phyloP scores from a whole-genome alignment of 2,329 filamentous ascomycete species.

The Cercospora janseana region DNA sequence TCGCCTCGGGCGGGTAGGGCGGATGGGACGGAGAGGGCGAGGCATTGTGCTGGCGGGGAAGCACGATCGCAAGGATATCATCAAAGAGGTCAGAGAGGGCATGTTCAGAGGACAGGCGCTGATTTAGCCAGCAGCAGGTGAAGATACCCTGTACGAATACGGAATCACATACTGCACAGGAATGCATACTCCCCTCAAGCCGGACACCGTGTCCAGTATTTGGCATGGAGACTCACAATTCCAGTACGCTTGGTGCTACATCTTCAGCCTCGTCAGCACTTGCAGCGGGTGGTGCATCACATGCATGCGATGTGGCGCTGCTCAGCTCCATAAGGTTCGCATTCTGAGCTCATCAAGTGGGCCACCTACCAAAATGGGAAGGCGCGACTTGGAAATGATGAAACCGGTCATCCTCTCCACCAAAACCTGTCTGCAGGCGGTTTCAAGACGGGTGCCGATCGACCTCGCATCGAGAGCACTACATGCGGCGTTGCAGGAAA shows the following conservation, averaged over 20 bases:
- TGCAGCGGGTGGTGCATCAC: no score
- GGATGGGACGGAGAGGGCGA: slow-evolving; percentile 86
- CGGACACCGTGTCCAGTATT: no score
- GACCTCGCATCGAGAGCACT: no score
- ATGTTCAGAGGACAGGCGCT: slow-evolving; percentile 53
- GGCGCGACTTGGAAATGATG: background rate
- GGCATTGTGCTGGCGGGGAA: slow-evolving; percentile 89
- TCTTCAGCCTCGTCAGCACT: no score
- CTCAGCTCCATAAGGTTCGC: slow-evolving; percentile 3
- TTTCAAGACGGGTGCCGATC: no score
- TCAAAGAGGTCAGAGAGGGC: slow-evolving; percentile 83
- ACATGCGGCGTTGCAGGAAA: no score
- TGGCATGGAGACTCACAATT: no score
- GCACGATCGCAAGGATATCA: slow-evolving; percentile 83
- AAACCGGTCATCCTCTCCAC: no score
- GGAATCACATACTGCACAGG: background rate
- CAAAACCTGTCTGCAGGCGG: no score
- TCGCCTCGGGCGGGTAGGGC: slow-evolving; percentile 82
- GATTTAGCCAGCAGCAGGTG: slow-evolving; percentile 40
- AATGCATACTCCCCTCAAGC: background rate
- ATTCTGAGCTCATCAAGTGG: slow-evolving; percentile 5
- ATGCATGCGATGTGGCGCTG: no score
- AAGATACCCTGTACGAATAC: slow-evolving; percentile 26
- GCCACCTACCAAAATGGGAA: background rate
- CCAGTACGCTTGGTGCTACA: no score